Evolutionary conservation across 2,329 filamentous ascomycete species (phyloP).

Genomic region (Claviceps cyperi): DNA sequence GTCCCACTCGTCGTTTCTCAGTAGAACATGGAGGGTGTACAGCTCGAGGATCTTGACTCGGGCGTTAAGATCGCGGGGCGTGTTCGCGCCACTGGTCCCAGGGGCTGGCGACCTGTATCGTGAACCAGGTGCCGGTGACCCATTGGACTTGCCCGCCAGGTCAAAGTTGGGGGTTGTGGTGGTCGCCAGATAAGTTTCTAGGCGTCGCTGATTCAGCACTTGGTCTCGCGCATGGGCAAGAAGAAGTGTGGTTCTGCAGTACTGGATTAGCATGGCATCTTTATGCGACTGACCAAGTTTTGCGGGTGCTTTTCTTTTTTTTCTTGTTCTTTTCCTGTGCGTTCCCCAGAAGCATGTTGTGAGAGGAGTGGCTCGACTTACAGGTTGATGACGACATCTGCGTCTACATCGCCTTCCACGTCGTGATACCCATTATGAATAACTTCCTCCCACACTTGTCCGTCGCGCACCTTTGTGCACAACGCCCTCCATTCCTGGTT

Average conservation of each 20-base stretch:
- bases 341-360: no score
- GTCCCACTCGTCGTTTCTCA: slow-evolving; percentile 89
- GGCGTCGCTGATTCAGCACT: slow-evolving; percentile 65
- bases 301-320: neutral
- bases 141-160: slow-evolving; percentile 47
- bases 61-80: slow-evolving; percentile 69
- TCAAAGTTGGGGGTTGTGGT: slow-evolving; percentile 61
- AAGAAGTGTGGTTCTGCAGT: slow-evolving; percentile 64
- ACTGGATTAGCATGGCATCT: neutral
- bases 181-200: slow-evolving; percentile 79
- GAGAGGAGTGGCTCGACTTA: slow-evolving; percentile 26
- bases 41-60: slow-evolving; percentile 87
- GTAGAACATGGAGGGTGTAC: slow-evolving; percentile 88
- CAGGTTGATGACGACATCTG: slow-evolving; percentile 86
- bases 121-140: slow-evolving; percentile 23
- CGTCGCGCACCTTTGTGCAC: slow-evolving; percentile 73
- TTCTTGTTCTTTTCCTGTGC: neutral
- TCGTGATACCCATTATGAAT: slow-evolving; percentile 77
- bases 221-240: slow-evolving; percentile 83
- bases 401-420: slow-evolving; percentile 78
- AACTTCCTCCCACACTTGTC: slow-evolving; percentile 89
- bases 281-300: neutral
- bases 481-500: slow-evolving; percentile 71
- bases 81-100: slow-evolving; percentile 54
- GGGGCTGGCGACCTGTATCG: slow-evolving; percentile 32